Base-by-base conservation (phyloP, 1,284 basidiomycete genomes). In the Rhizoctonia solani region DNA sequence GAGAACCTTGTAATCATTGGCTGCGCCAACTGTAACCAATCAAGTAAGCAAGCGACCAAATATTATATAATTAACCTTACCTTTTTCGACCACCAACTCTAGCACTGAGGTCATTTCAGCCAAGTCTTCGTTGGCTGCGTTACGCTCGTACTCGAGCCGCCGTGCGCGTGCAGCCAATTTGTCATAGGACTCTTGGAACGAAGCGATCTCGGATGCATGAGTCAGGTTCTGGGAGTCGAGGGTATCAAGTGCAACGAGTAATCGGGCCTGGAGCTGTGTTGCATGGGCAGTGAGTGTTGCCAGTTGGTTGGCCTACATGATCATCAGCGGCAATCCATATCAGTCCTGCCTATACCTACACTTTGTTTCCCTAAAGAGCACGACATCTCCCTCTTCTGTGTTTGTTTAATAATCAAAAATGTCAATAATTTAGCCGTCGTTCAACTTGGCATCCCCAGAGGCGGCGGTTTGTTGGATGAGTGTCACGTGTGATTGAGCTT, bases 61-160 rank as follows among this genome's bases (percentile, higher is more conserved):
- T 5, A 27, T 46, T 39, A 37, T 25, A 34, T 4, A 32, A 34
- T 39, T 52, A 3, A 16, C 2, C 58, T 21, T 23, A 63, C 58
- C 58, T 63, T 63, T 63, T 47, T 63, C 58, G 46, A 63, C 32
- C 6, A 63, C 58, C 27, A 63, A 34, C 21, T 63, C 58, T 2
- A 63, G 32, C 19, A 63, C 58, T 1, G 58, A 25, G 32, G 58
- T 63, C 58, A 63, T 63, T 52, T 63, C 58, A 63, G 58, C 58
- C 46, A 63, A 32, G 21, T 63, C 58, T 13, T 63, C 46, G 34
- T 63, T 63, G 5, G 58, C 58, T 16, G 58, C 34, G 32, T 63
- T 63, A 13, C 58, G 58, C 25, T 63, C 58, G 23, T 63, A 63
- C 46, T 63, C 58, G 30, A 63, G 42, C n/a, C 58, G 46, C 11